Conservation (phyloP, 768 basidiomycete species). For the Trametes punicea region DNA sequence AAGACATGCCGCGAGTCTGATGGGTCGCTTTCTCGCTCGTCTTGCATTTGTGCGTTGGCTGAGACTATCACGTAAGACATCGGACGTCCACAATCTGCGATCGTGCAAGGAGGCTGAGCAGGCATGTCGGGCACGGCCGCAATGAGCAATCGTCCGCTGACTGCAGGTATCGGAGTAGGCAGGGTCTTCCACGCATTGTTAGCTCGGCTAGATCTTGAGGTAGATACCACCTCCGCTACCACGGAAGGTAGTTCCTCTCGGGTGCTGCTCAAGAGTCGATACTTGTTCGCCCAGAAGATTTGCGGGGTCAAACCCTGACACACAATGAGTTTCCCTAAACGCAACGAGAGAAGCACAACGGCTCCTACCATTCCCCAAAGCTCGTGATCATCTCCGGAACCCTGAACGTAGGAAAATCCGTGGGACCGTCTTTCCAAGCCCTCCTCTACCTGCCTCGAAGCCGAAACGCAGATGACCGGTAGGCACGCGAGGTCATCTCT, state of each 20-base stretch:
- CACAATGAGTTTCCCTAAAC: no score
- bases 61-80: conserved; percentile 33
- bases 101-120: background rate
- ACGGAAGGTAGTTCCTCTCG: conserved; percentile 50
- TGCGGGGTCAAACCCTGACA: conserved; percentile 77
- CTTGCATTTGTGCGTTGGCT: background rate
- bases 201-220: background rate
- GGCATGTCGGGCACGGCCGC: conserved; percentile 34
- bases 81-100: background rate
- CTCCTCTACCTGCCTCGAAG: conserved; percentile 66
- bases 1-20: conserved; percentile 8
- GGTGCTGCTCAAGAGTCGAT: conserved; percentile 42
- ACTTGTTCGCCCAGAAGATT: conserved; percentile 64
- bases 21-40: background rate
- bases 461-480: conserved; percentile 83
- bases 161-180: conserved; percentile 34
- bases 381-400: conserved; percentile 94
- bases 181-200: conserved; percentile 11
- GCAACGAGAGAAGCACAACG: no score
- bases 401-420: conserved; percentile 89
- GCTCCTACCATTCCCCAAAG: conserved; percentile 78
- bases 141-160: conserved; percentile 43
- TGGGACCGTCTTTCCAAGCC: conserved; percentile 56
- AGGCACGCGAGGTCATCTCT: conserved; percentile 37
- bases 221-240: conserved; percentile 31